These are phyloP conservation scores for Malassezia caprae DNA, from an alignment of 1,284 basidiomycete species.

Conservation along the genomic window DNA sequence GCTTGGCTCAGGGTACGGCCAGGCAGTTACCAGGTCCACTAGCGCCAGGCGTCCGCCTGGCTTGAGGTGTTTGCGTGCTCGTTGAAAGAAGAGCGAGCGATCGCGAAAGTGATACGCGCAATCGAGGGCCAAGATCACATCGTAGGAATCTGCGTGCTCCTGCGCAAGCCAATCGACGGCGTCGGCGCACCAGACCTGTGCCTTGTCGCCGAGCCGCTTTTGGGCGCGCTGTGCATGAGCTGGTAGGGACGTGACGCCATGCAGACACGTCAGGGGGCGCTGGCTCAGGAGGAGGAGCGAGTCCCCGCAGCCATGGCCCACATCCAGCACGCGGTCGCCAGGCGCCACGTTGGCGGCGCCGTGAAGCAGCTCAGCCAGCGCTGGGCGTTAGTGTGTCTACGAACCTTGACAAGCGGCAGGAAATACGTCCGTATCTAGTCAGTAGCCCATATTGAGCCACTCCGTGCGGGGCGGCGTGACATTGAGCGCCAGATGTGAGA, in stretches of 20 bases:
- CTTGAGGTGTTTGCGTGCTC: slow-evolving; percentile 19
- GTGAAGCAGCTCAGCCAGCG: slow-evolving; percentile 28
- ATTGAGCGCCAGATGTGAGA: slow-evolving; percentile 16
- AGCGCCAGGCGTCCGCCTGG: slow-evolving; percentile 34
- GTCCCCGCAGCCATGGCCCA: slow-evolving; percentile 42
- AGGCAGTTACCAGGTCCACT: slow-evolving; percentile 31
- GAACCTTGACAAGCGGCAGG: slow-evolving; percentile 8
- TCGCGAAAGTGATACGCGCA: slow-evolving; percentile 44
- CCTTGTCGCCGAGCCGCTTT: slow-evolving; percentile 7
- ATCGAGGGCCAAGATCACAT: slow-evolving; percentile 40
- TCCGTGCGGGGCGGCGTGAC: slow-evolving; percentile 21
- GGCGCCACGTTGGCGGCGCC: slow-evolving; percentile 18
- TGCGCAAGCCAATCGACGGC: slow-evolving; percentile 21
- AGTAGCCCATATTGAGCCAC: slow-evolving; percentile 42
- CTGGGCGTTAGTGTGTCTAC: slow-evolving; percentile 21
- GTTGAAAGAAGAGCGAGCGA: slow-evolving; percentile 26
- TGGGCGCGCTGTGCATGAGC: slow-evolving; percentile 26
- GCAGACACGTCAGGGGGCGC: slow-evolving; percentile 22
- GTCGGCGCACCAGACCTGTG: slow-evolving; percentile 28
- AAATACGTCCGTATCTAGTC: slow-evolving; percentile 17
- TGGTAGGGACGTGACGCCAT: slow-evolving; percentile 36
- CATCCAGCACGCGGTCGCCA: slow-evolving; percentile 30
- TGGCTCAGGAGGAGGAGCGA: slow-evolving; percentile 30
- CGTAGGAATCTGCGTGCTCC: slow-evolving; percentile 21
- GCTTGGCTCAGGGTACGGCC: slow-evolving; percentile 24